Evolutionary conservation across 352 stramenopile genomes (phyloP).

Genomic region (Phytopythium ostracodes): DNA sequence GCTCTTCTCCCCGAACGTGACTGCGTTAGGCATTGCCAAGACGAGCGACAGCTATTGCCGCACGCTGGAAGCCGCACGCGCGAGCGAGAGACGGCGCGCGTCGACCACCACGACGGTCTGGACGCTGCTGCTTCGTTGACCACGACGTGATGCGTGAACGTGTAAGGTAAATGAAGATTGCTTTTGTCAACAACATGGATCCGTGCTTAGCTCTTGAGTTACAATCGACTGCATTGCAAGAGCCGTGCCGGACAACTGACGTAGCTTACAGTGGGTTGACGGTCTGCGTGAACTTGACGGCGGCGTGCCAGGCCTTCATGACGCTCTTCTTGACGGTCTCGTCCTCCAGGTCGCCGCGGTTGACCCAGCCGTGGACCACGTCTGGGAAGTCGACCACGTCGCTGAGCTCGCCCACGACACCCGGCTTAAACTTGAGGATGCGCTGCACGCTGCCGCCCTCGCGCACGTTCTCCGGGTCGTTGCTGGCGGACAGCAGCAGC

Average conservation of each 20-base stretch:
- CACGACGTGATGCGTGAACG: background rate
- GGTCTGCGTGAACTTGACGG: conserved; percentile 27
- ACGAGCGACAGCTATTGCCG: conserved; percentile 13
- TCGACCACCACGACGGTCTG: conserved; percentile 12
- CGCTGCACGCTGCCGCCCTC: conserved; percentile 33
- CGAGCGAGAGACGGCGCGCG: background rate
- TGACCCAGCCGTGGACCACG: conserved; percentile 54
- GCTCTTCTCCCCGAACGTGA: conserved; percentile 20
- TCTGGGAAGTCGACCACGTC: conserved; percentile 39
- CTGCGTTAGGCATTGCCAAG: conserved; percentile 24
- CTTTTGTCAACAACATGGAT: background rate
- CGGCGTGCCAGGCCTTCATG: conserved; percentile 35
- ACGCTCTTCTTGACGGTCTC: conserved; percentile 25
- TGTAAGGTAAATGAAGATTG: background rate
- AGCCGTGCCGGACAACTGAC: no score
- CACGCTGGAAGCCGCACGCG: background rate
- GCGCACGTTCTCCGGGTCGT: conserved; percentile 37
- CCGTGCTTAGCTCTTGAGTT: background rate
- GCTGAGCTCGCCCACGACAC: conserved; percentile 13
- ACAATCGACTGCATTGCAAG: no score
- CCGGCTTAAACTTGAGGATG: conserved; percentile 25
- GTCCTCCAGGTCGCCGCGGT: conserved; percentile 48
- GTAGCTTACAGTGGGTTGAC: conserved; percentile 21
- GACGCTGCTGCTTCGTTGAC: conserved; percentile 17
- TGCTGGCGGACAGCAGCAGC: conserved; percentile 33